These are phyloP conservation scores for Aureobasidium pullulans DNA, from an alignment of 2,329 filamentous ascomycete species.

Conservation along the genomic window DNA sequence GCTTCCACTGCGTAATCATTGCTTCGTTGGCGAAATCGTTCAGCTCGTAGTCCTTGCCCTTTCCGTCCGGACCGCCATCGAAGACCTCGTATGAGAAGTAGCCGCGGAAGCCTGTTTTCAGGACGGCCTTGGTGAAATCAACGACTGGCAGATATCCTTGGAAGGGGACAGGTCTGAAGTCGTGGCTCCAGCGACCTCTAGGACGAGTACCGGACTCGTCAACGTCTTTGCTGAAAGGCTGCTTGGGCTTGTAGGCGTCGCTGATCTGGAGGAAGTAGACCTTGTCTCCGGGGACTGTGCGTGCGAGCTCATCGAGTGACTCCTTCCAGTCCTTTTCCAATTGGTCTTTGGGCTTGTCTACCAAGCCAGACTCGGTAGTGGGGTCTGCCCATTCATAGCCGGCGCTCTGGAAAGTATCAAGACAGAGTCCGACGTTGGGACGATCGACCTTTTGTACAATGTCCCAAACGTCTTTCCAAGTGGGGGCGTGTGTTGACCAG, in stretches of 20 bases:
- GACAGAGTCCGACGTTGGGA: conserved; percentile 63
- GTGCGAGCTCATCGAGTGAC: conserved; percentile 50
- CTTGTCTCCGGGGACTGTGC: conserved; percentile 57
- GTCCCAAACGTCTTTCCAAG: conserved; percentile 63
- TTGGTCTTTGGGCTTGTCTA: conserved; percentile 34
- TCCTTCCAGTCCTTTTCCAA: conserved; percentile 35
- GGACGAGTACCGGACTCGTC: conserved; percentile 51
- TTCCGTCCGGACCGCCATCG: conserved; percentile 50
- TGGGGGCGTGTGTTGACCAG: conserved; percentile 64
- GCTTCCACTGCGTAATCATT: conserved; percentile 26
- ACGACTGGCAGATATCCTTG: conserved; percentile 64
- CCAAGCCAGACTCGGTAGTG: conserved; percentile 52
- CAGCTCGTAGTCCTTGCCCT: conserved; percentile 45
- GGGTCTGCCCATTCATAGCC: conserved; percentile 70
- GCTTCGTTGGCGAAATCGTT: conserved; percentile 28
- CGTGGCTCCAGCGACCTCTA: conserved; percentile 62
- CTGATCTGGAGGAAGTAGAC: conserved; percentile 70
- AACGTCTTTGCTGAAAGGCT: conserved; percentile 45
- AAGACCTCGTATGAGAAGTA: conserved; percentile 68
- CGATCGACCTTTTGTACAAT: conserved; percentile 57
- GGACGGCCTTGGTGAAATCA: conserved; percentile 57
- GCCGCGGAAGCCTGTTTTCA: conserved; percentile 58
- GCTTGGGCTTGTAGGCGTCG: conserved; percentile 60
- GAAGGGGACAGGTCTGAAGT: conserved; percentile 61
- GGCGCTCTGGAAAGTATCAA: conserved; percentile 71